Conservation (phyloP, 129 eudicot species). For the Lactuca sativa region DNA sequence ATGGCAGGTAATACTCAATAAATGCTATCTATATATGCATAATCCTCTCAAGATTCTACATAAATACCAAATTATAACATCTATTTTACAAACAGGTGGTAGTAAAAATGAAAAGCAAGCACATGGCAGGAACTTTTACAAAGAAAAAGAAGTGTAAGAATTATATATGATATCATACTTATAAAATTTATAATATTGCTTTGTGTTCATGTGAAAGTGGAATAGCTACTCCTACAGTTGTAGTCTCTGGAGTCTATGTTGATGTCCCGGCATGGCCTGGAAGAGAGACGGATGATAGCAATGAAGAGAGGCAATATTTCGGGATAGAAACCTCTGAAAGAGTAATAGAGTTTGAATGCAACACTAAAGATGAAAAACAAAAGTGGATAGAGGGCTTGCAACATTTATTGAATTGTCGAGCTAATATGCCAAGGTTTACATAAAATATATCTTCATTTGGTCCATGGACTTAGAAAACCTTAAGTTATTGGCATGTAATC, state of each 20-base stretch:
- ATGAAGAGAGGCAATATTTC: conserved; percentile 57
- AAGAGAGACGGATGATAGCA: conserved; percentile 52
- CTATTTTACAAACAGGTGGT: conserved; percentile 55
- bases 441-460: conserved; percentile 1
- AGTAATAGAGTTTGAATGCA: conserved; percentile 77
- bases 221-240: conserved; percentile 44
- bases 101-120: conserved; percentile 87
- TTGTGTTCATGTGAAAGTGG: conserved; percentile 21
- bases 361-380: conserved; percentile 58
- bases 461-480: not conserved
- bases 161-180: not conserved
- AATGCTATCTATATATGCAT: not conserved
- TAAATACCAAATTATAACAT: not conserved
- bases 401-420: conserved; percentile 57
- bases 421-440: conserved; percentile 41
- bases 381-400: conserved; percentile 87
- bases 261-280: conserved; percentile 82
- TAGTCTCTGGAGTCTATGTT: conserved; percentile 62
- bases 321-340: conserved; percentile 68
- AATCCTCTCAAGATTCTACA: not conserved
- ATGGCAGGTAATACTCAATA: conserved; percentile 54
- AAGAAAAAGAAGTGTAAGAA: conserved; percentile 86
- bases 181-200: conserved; percentile 5
- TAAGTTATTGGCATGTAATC: not conserved
- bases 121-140: conserved; percentile 91